Conservation (phyloP, 441 rosid species). For the Geranium incanum region DNA sequence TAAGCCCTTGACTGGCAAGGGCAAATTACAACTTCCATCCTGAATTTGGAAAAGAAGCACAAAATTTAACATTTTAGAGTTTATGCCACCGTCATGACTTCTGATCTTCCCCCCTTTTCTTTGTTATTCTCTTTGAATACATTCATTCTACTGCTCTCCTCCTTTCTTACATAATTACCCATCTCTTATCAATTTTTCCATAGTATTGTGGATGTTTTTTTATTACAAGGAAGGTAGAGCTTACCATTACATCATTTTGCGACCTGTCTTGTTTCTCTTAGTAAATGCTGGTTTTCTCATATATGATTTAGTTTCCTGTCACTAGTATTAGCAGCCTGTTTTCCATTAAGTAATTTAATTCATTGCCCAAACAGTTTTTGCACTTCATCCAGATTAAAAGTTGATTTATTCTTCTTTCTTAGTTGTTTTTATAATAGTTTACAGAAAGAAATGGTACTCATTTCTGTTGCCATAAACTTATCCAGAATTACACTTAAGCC, state of each 20-base stretch:
- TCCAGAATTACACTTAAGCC: not conserved
- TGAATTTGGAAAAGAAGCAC: too few species aligned
- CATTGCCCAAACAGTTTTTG: constrained; percentile 5
- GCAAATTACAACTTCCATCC: too few species aligned
- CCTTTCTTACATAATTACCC: too few species aligned
- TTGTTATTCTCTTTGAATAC: too few species aligned
- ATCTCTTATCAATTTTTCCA: too few species aligned
- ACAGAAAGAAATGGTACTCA: not conserved
- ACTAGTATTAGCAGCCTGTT: not conserved
- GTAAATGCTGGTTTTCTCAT: not conserved
- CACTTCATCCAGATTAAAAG: not conserved
- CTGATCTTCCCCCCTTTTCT: too few species aligned
- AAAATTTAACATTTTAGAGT: too few species aligned
- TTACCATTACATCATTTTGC: not conserved
- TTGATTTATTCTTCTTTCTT: not conserved
- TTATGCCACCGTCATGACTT: too few species aligned
- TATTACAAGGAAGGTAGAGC: not conserved
- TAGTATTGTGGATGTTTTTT: too few species aligned
- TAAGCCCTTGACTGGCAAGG: too few species aligned
- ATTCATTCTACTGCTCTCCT: too few species aligned
- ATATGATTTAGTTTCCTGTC: not conserved
- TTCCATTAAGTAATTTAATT: not conserved
- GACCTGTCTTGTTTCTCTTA: not conserved
- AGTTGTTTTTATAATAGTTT: not conserved
- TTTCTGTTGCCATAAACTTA: not conserved